phyloP scores from a whole-genome alignment of 345 rosid species.

The Dipteronia dyeriana region DNA sequence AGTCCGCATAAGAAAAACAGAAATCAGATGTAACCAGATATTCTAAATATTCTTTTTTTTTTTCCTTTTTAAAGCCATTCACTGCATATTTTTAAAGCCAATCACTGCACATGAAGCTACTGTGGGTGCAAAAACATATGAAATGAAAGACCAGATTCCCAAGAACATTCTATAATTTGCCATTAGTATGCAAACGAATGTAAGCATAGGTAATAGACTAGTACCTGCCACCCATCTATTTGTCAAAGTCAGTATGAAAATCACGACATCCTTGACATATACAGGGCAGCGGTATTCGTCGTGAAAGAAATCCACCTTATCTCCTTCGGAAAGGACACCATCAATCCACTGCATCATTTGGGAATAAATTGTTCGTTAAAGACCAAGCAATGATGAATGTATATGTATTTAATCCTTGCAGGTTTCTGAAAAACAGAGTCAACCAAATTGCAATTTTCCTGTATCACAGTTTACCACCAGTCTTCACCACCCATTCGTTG shows the following conservation, averaged over 20 bases:
- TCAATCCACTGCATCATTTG: constrained; percentile 76
- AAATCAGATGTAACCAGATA: not conserved
- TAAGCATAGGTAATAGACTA: not conserved
- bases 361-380: constrained; percentile 4
- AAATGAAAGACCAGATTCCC: not conserved
- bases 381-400: not conserved
- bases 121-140: not conserved
- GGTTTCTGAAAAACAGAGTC: not conserved
- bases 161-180: not conserved
- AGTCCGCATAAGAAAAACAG: not conserved
- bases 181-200: not conserved
- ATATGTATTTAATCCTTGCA: not conserved
- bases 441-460: not conserved
- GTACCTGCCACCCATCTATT: constrained; percentile 67
- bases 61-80: not conserved
- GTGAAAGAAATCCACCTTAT: constrained; percentile 62
- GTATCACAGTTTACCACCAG: too few relatives aligned
- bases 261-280: constrained; percentile 76
- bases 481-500: not conserved
- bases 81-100: not conserved
- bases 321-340: constrained; percentile 66
- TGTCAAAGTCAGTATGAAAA: constrained; percentile 42
- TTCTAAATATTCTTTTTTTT: not conserved
- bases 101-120: not conserved
- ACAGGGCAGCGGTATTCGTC: constrained; percentile 94